Percentiles rank a stretch among this genome's conserved stretches.
These are phyloP conservation scores for Neofusicoccum kwambonambiense DNA, from an alignment of 2,329 filamentous ascomycete genomes.

Conservation along the genomic window DNA sequence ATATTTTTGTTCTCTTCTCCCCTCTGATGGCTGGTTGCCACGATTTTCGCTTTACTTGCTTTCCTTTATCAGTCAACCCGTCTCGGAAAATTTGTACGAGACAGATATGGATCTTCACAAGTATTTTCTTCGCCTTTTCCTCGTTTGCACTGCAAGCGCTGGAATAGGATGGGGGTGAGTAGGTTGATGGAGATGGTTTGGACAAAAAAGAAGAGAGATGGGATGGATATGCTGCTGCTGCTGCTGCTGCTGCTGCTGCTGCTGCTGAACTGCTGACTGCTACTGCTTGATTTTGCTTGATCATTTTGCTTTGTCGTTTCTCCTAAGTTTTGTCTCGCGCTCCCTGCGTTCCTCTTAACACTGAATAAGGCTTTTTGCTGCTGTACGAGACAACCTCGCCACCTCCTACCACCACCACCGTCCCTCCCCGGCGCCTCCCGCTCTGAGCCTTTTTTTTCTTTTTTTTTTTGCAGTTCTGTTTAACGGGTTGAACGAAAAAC, in stretches of 20 bases:
- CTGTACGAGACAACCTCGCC: too few species aligned
- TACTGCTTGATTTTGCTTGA: too few species aligned
- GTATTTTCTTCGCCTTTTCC: background rate
- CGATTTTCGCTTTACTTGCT: background rate
- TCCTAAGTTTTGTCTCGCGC: too few species aligned
- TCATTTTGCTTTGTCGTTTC: too few species aligned
- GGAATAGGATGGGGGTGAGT: background rate
- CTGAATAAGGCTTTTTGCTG: too few species aligned
- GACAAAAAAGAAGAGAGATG: background rate
- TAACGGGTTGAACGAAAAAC: constrained; percentile 10
- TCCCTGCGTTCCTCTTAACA: too few species aligned
- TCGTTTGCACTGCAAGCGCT: background rate
- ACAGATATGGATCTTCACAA: constrained; percentile 1
- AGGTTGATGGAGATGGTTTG: background rate
- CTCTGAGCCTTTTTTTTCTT: background rate
- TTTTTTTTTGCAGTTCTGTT: background rate
- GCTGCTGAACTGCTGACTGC: too few species aligned
- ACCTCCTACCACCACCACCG: background rate
- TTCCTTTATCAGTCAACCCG: background rate
- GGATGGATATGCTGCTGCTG: too few species aligned
- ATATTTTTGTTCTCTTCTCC: background rate
- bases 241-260: too few species aligned
- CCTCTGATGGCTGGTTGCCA: background rate
- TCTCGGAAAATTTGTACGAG: background rate
- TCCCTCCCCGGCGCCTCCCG: background rate